Base-by-base conservation (phyloP, 2,329 filamentous ascomycete genomes). In the Exophiala mesophila region DNA sequence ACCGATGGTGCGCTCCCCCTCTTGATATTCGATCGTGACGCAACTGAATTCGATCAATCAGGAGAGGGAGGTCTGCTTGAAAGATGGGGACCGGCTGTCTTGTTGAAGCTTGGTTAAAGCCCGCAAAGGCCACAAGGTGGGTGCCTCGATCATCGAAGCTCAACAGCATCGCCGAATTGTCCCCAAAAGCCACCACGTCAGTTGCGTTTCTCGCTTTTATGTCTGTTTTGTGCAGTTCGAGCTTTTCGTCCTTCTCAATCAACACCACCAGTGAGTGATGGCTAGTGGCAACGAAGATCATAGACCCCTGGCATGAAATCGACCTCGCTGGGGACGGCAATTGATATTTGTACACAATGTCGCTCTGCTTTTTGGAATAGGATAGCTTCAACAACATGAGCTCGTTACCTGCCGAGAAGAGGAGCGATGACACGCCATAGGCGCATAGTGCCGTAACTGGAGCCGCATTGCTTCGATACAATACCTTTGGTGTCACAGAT, bases 281-380 rank as follows among this genome's bases (percentile, higher is more conserved):
- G 2, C 67, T 59, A 1, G 76, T 80, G 1, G 76, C 73, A 34
- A 80, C 64, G 46, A 76, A 72, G 19, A 82, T 66, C 17, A 68
- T 65, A 1, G 64, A 61, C 2, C 61, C 60, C 6, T 63, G 59
- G 10, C 71, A 65, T 1, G 71, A 72, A 30, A 80, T 63, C 5
- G 72, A 66, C 5, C 74, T 61, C 3, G 69, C 75, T 2, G 67
- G 60, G 3, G 74, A 77, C 3, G 70, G 66, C 5, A 76, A 55
- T 8, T 60, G 55, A 44, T 62, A 63, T 13, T 61, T 57, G 18
- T 64, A 63, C 3, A 61, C 58, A 20, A 59, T 62, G 21, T 57
- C 56, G 64, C 70, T 73, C 52, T 63, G 68, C 38, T 60, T 60
- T 16, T 58, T 55, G 4, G 64, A 58, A 26, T 63, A 56, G 48